Percentiles rank a stretch among this genome's conserved stretches.
phyloP scores from a whole-genome alignment of 306 rosid genomes.

The Lablab purpureus region DNA sequence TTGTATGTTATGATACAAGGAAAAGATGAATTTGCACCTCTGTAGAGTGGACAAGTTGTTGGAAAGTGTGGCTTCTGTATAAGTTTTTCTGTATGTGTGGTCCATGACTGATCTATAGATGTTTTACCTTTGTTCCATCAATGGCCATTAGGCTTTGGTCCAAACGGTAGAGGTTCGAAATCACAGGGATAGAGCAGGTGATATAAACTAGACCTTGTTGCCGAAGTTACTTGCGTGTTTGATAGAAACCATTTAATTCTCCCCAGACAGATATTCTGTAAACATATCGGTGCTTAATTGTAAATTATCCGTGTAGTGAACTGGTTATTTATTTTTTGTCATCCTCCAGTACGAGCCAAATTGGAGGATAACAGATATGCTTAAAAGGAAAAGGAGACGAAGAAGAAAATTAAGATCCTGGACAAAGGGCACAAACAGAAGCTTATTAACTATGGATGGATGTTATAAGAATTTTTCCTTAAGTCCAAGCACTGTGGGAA shows the following conservation, averaged over 20 bases:
- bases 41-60: background rate
- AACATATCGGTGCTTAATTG: slow-evolving; percentile 2
- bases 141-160: slow-evolving; percentile 10
- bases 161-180: background rate
- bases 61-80: slow-evolving; percentile 24
- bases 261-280: slow-evolving; percentile 11
- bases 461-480: slow-evolving; percentile 2
- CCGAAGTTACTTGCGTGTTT: slow-evolving; percentile 26
- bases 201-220: background rate
- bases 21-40: slow-evolving; percentile 26
- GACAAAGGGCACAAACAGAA: slow-evolving; percentile 36
- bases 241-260: slow-evolving; percentile 14
- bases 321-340: slow-evolving; percentile 8
- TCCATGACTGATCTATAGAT: background rate
- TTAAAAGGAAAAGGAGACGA: slow-evolving; percentile 13
- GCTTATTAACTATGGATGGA: slow-evolving; percentile 7
- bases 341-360: background rate
- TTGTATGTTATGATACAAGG: background rate
- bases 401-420: slow-evolving; percentile 29
- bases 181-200: too few relatives aligned
- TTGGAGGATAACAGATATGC: slow-evolving; percentile 7
- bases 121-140: slow-evolving; percentile 14
- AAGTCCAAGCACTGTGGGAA: slow-evolving; percentile 29
- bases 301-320: background rate
- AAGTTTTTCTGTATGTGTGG: slow-evolving; percentile 9